Conservation (phyloP, 768 basidiomycete species). For the Panaeolus papilionaceus region DNA sequence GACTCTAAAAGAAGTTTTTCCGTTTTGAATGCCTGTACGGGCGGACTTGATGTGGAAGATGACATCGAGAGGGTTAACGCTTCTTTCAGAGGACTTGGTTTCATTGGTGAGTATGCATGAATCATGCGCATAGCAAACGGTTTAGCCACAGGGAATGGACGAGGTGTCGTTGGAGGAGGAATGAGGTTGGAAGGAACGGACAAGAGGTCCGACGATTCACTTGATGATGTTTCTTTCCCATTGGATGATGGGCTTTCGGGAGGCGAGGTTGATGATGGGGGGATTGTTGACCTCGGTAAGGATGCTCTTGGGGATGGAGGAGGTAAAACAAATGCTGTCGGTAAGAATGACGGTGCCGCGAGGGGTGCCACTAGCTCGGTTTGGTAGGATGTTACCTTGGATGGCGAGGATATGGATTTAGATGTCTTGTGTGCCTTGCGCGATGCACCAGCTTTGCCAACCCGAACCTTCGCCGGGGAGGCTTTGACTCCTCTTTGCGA, state of each 20-base stretch:
- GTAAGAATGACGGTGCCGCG: constrained; percentile 40
- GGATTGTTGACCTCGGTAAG: constrained; percentile 56
- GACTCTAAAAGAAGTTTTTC: not conserved
- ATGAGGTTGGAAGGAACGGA: constrained; percentile 31
- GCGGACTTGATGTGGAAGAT: constrained; percentile 9
- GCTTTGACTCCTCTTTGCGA: constrained; percentile 39
- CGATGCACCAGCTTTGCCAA: constrained; percentile 50
- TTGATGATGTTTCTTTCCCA: not conserved
- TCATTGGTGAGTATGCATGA: constrained; percentile 83
- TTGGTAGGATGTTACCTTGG: constrained; percentile 45
- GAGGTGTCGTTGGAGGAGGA: constrained; percentile 40
- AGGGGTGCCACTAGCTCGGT: constrained; percentile 46
- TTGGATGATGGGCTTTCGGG: constrained; percentile 26
- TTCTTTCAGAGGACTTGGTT: constrained; percentile 72
- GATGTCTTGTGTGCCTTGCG: constrained; percentile 55
- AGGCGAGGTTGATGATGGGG: constrained; percentile 33
- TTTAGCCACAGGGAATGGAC: constrained; percentile 74
- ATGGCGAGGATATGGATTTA: constrained; percentile 46
- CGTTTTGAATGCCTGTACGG: not conserved
- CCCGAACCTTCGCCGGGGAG: constrained; percentile 39
- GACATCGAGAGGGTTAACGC: not conserved
- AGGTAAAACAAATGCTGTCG: constrained; percentile 78
- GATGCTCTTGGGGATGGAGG: constrained; percentile 78
- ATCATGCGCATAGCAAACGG: constrained; percentile 72
- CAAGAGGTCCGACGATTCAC: not conserved